These are phyloP conservation scores for Thalassiosira exigua DNA, from an alignment of 352 stramenopile genomes.

Conservation along the genomic window DNA sequence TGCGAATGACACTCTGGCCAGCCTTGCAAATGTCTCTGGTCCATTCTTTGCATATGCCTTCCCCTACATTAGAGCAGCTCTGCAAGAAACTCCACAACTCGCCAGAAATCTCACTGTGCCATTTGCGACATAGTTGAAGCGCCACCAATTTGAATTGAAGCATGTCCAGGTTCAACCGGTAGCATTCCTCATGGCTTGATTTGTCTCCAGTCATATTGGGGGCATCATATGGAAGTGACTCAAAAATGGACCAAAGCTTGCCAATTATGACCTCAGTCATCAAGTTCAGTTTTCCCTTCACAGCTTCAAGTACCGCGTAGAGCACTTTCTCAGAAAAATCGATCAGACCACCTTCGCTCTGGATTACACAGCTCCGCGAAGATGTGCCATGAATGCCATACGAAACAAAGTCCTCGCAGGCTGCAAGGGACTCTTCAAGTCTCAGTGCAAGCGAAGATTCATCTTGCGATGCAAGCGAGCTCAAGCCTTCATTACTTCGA, in stretches of 20 bases:
- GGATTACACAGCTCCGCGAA: conserved; percentile 13
- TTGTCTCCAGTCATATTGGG: not conserved
- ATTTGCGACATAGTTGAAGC: conserved; percentile 51
- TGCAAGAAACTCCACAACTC: conserved; percentile 35
- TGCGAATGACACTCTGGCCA: conserved; percentile 21
- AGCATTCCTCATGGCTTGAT: not conserved
- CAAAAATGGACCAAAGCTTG: conserved; percentile 52
- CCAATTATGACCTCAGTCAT: conserved; percentile 25
- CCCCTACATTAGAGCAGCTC: not conserved
- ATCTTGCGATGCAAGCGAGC: no score
- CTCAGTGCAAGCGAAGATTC: no score
- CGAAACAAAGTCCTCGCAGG: conserved; percentile 41
- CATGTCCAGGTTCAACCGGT: not conserved
- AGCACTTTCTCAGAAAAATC: conserved; percentile 44
- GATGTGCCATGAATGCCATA: conserved; percentile 13
- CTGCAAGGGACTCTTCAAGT: conserved; percentile 32
- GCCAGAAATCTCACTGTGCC: conserved; percentile 9
- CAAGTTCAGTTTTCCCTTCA: conserved; percentile 27
- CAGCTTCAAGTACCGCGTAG: conserved; percentile 23
- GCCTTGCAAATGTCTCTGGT: conserved; percentile 24
- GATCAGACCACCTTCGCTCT: conserved; percentile 14
- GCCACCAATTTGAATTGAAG: conserved; percentile 48
- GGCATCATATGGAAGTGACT: conserved; percentile 29
- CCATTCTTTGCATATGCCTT: conserved; percentile 5
- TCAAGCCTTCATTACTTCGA: no score